Evolutionary conservation across 2,329 filamentous ascomycete genomes (phyloP).

Genomic region (Scedosporium minutisporum): DNA sequence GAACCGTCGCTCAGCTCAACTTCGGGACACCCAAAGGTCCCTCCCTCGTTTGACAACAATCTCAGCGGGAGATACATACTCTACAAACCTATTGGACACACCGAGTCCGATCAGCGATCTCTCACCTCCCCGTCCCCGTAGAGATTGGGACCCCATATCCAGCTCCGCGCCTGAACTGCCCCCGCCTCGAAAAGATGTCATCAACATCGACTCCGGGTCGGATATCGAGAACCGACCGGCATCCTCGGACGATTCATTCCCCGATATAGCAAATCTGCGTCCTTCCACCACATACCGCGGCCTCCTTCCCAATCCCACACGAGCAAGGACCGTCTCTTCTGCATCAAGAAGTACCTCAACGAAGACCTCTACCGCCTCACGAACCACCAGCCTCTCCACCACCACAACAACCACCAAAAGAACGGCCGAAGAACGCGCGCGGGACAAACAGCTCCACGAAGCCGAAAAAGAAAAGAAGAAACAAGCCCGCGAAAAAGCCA

Average conservation of each 20-base stretch:
- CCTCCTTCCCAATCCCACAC: slow-evolving; percentile 34
- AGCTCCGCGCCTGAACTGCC: slow-evolving; percentile 37
- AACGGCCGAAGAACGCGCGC: slow-evolving; percentile 25
- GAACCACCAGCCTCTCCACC: slow-evolving; percentile 3
- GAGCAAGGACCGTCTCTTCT: neutral
- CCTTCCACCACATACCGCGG: neutral
- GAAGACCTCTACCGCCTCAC: neutral
- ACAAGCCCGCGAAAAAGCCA: slow-evolving; percentile 47
- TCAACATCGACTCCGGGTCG: slow-evolving; percentile 25
- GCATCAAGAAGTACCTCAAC: neutral
- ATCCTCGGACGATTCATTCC: slow-evolving; percentile 14
- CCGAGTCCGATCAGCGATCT: neutral
- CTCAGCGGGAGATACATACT: neutral
- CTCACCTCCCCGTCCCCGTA: neutral
- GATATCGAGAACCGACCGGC: neutral
- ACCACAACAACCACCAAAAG: slow-evolving; percentile 16
- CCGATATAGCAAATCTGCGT: neutral
- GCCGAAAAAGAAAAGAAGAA: slow-evolving; percentile 46
- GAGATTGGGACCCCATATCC: slow-evolving; percentile 41
- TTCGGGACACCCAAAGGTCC: neutral
- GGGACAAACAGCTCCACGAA: slow-evolving; percentile 37
- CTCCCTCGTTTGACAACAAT: neutral
- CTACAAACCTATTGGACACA: neutral
- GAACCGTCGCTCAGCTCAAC: neutral
- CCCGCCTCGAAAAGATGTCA: slow-evolving; percentile 13